phyloP scores from a whole-genome alignment of 2,329 filamentous ascomycete species.

The Monilinia fructicola region DNA sequence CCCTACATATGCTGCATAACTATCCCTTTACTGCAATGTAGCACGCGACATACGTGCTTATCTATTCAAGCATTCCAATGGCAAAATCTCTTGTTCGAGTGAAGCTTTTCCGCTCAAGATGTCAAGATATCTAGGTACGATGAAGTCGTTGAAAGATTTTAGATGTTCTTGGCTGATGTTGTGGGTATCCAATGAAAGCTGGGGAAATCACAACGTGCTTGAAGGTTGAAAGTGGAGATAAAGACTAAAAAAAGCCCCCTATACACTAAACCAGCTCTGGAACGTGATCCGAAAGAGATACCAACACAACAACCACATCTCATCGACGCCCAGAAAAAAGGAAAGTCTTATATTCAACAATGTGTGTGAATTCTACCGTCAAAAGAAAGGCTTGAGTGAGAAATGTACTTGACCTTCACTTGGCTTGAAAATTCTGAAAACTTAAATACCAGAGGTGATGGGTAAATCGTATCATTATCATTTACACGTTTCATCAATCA shows the following conservation, averaged over 20 bases:
- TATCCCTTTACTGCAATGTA: constrained; percentile 8
- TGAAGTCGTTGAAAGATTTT: background rate
- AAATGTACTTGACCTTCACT: background rate
- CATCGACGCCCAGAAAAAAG: background rate
- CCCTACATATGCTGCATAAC: background rate
- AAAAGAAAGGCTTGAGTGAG: background rate
- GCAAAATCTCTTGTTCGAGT: background rate
- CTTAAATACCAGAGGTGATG: background rate
- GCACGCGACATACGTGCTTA: constrained; percentile 8
- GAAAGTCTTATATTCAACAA: background rate
- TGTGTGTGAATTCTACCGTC: too few species aligned
- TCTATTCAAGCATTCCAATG: background rate
- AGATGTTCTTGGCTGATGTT: constrained; percentile 20
- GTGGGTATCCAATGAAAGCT: constrained; percentile 12
- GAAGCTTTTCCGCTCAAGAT: background rate
- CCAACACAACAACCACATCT: background rate
- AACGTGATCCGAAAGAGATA: background rate
- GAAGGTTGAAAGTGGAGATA: background rate
- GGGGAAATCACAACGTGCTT: constrained; percentile 21
- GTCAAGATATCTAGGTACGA: background rate
- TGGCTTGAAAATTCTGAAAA: background rate
- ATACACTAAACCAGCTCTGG: background rate
- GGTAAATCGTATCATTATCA: too few species aligned
- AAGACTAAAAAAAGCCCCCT: background rate
- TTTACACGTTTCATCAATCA: too few species aligned